Evolutionary conservation across 768 basidiomycete species (phyloP).

Genomic region (Glaciozyma antarctica): DNA sequence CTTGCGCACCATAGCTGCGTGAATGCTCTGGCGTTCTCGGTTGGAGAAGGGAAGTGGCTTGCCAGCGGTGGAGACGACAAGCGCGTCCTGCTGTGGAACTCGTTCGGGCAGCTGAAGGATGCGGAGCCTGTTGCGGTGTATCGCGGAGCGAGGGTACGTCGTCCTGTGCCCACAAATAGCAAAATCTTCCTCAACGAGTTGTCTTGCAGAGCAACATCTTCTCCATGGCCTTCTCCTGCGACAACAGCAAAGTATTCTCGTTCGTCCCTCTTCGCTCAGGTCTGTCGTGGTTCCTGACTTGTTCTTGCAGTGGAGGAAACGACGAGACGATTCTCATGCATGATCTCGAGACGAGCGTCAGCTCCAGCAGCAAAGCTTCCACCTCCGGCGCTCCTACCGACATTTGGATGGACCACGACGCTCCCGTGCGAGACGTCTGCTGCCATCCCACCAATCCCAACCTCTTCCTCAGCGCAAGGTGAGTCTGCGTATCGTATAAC

Average conservation of each 20-base stretch:
- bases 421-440: conserved; percentile 6
- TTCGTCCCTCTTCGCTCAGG: neutral
- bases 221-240: conserved; percentile 9
- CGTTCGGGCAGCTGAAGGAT: neutral
- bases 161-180: too few relatives aligned
- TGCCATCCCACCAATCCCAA: conserved; percentile 13
- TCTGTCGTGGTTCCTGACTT: neutral
- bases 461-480: conserved; percentile 20
- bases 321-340: conserved; percentile 13
- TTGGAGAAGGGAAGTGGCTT: conserved; percentile 16
- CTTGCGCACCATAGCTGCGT: conserved; percentile 22
- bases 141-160: conserved; percentile 6
- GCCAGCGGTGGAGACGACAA: conserved; percentile 25
- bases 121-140: conserved; percentile 10
- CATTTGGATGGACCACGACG: conserved; percentile 17
- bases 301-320: conserved; percentile 4
- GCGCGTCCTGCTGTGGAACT: conserved; percentile 17
- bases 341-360: conserved; percentile 23
- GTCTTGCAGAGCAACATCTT: conserved; percentile 24
- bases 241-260: conserved; percentile 3
- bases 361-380: neutral
- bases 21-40: conserved; percentile 18
- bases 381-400: neutral
- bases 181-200: too few relatives aligned
- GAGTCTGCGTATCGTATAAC: too few relatives aligned